Evolutionary conservation across 78 protist species (phyloP), one percentile per base, ranked within the genome.

Genomic region (Dictyostelium brefeldianum): DNA sequence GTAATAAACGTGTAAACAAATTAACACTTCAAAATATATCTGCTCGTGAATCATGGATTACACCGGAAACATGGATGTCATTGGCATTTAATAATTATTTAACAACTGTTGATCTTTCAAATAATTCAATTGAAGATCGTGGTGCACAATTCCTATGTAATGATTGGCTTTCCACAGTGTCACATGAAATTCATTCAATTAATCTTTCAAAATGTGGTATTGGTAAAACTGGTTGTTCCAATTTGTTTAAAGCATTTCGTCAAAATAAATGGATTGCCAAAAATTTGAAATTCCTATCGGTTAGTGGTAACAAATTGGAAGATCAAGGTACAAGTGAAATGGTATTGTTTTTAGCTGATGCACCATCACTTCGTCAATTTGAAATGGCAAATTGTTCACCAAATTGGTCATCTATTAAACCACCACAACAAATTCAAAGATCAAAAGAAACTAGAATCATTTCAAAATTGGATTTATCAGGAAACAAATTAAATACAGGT

Each of bases 51-150:
- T 75, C 83, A 7, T 87, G 93, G 93, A 87, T 87, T 14, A 87
- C 93, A 20, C 93, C 93, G 3, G 93, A 87, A 29, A 87, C 93
- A 17, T 87, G 93, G 93, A 87, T 87, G 93, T 57, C 93, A 36
- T 25, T 87, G 31, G 93, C 93, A 17, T 46, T 87, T 41, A 87
- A 64, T 50, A 87, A 87, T 46, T 87, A 87, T 77, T 43, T 87
- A 17, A 81, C 78, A 36, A 78, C 83, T 7, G 69, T 87, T 7
- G 84, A 87, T 65, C 9, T 87, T 1, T 87, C 93, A 27, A 20
- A 62, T n/a, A 87, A 87, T 22, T 67, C 93, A 6, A 87, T 87
- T n/a, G 93, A 87, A 57, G 93, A 87, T 87, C 93, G 93, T 77
- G 93, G 93, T 31, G 50, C 67, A 1, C 71, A 51, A 36, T 56